Conservation (phyloP, 352 stramenopile genomes). For the Globisporangium spinosum region DNA sequence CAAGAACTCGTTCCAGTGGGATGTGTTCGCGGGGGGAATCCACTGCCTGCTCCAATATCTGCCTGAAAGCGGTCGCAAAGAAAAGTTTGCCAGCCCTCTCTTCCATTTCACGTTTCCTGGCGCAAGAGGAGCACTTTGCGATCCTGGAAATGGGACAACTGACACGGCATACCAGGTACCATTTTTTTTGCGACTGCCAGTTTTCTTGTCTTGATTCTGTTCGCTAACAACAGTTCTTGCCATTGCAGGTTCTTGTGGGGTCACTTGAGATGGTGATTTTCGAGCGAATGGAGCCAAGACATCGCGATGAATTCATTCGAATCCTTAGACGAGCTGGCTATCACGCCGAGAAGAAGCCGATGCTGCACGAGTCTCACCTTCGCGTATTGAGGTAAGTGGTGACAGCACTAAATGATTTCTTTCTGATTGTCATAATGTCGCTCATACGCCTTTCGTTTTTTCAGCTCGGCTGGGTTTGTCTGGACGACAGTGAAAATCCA, state of each 20-base stretch:
- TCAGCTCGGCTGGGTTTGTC: conserved; percentile 57
- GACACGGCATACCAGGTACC: conserved; percentile 71
- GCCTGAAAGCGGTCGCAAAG: conserved; percentile 53
- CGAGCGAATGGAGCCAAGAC: conserved; percentile 62
- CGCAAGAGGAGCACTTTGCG: conserved; percentile 46
- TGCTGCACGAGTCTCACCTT: conserved; percentile 76
- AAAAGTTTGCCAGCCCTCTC: conserved; percentile 60
- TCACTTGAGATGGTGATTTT: conserved; percentile 84
- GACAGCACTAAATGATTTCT: background rate
- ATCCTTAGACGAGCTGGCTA: conserved; percentile 65
- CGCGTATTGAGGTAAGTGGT: conserved; percentile 42
- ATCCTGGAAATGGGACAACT: conserved; percentile 77
- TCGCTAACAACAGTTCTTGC: background rate
- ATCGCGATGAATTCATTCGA: conserved; percentile 54
- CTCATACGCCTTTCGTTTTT: background rate
- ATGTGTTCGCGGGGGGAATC: conserved; percentile 77
- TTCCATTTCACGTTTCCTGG: conserved; percentile 81
- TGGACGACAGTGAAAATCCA: conserved; percentile 75
- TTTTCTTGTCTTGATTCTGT: background rate
- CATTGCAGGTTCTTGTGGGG: conserved; percentile 54
- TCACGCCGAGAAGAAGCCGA: conserved; percentile 51
- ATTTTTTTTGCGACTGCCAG: conserved; percentile 5
- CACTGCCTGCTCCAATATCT: conserved; percentile 83
- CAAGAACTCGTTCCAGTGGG: conserved; percentile 82
- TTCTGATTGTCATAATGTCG: background rate